Evolutionary conservation across 306 rosid species (phyloP).

Genomic region (Casuarina cunninghamiana): DNA sequence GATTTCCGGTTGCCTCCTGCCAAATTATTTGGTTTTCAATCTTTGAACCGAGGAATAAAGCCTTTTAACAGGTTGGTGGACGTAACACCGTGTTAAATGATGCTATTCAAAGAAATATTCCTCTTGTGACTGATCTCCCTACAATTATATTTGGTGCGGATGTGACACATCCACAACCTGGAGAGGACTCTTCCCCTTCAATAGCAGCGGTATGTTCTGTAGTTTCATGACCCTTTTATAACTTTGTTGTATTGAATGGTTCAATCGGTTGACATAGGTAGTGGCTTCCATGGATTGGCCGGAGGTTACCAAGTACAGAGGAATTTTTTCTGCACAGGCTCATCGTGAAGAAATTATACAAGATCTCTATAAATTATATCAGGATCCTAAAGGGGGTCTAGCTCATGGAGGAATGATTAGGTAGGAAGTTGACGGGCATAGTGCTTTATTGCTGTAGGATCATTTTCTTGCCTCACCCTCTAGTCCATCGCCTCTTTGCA

Average conservation of each 20-base stretch:
- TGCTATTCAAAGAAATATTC: constrained; percentile 47
- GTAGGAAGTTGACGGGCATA: constrained; percentile 25
- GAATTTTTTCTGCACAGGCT: constrained; percentile 60
- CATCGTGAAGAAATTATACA: constrained; percentile 69
- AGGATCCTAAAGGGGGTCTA: constrained; percentile 40
- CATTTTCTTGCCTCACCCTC: background rate
- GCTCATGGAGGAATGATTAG: constrained; percentile 66
- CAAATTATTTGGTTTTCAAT: background rate
- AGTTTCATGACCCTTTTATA: background rate
- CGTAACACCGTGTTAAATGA: constrained; percentile 59
- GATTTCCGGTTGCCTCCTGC: background rate
- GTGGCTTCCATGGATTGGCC: constrained; percentile 99
- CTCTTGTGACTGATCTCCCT: constrained; percentile 52
- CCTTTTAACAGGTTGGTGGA: constrained; percentile 62
- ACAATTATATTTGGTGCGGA: constrained; percentile 83
- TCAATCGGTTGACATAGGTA: constrained; percentile 39
- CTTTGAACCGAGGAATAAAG: constrained; percentile 1
- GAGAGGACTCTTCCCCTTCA: constrained; percentile 69
- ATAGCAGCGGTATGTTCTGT: constrained; percentile 73
- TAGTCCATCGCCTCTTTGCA: constrained; percentile 12
- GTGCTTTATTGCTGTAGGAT: background rate
- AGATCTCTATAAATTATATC: constrained; percentile 42
- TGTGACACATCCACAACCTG: constrained; percentile 80
- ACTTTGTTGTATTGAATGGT: background rate
- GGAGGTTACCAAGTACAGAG: constrained; percentile 54